Conservation (phyloP, 371 early-diverging fungal species). For the Syncephalastrum sp. region DNA sequence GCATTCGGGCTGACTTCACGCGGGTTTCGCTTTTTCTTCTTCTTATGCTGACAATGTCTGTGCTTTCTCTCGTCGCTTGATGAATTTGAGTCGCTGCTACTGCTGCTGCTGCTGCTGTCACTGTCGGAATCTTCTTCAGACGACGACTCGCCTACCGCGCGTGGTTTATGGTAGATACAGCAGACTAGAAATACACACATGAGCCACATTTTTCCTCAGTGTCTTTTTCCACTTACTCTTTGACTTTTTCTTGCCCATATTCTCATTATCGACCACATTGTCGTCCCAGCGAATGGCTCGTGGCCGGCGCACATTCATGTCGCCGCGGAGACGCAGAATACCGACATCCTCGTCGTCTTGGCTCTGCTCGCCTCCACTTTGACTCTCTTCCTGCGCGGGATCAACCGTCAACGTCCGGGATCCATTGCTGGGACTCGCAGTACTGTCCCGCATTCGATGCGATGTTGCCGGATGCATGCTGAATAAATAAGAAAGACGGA, state of each 20-base stretch:
- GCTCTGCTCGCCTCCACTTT: slow-evolving; percentile 4
- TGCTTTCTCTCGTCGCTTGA: slow-evolving; percentile 10
- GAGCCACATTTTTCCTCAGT: neutral
- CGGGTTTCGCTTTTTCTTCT: slow-evolving; percentile 42
- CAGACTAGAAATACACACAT: slow-evolving; percentile 55
- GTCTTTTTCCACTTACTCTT: slow-evolving; percentile 57
- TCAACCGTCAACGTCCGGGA: slow-evolving; percentile 39
- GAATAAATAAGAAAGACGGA: no score
- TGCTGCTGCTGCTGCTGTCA: slow-evolving; percentile 27
- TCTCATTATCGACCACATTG: slow-evolving; percentile 86
- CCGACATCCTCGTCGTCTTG: slow-evolving; percentile 31
- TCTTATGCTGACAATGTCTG: slow-evolving; percentile 27
- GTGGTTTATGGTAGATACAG: slow-evolving; percentile 83
- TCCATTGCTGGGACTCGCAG: slow-evolving; percentile 30
- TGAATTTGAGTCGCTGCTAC: slow-evolving; percentile 9
- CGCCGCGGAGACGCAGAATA: slow-evolving; percentile 54
- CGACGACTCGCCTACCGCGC: slow-evolving; percentile 70
- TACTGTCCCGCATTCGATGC: slow-evolving; percentile 26
- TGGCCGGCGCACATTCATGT: slow-evolving; percentile 38
- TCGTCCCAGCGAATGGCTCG: slow-evolving; percentile 79
- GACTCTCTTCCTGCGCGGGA: slow-evolving; percentile 17
- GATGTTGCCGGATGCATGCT: slow-evolving; percentile 7
- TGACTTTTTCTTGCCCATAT: slow-evolving; percentile 77
- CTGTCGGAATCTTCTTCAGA: slow-evolving; percentile 46
- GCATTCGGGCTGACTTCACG: slow-evolving; percentile 63